Evolutionary conservation across 441 rosid genomes (phyloP).

Genomic region (Metrosideros polymorpha): DNA sequence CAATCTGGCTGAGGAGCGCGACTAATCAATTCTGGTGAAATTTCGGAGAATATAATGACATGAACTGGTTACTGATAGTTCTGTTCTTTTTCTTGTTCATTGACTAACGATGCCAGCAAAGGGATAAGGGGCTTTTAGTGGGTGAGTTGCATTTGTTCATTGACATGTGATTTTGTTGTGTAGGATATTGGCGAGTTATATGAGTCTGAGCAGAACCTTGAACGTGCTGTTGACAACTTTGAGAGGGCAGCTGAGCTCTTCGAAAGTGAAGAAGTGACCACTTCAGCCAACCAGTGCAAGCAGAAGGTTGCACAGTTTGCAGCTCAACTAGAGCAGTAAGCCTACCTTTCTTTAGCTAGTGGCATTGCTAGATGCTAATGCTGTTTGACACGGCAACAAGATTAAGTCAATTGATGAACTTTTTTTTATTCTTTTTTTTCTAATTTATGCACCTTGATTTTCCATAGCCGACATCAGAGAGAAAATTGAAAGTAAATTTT

Average conservation of each 20-base stretch:
- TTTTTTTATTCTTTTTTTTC: neutral
- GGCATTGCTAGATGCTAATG: neutral
- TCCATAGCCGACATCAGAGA: neutral
- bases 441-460: neutral
- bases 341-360: neutral
- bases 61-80: too few species aligned
- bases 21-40: neutral
- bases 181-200: conserved; percentile 97
- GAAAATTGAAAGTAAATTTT: neutral
- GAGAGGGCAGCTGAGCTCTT: conserved; percentile 93
- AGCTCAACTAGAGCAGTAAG: conserved; percentile 83
- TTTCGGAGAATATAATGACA: neutral
- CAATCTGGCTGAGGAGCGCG: neutral
- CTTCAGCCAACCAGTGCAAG: conserved; percentile 98
- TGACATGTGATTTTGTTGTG: neutral
- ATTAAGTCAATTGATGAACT: neutral
- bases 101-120: neutral
- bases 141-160: neutral
- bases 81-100: too few species aligned
- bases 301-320: conserved; percentile 95
- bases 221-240: conserved; percentile 63
- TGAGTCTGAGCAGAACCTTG: conserved; percentile 67
- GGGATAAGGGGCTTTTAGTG: neutral
- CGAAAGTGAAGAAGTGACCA: conserved; percentile 80
- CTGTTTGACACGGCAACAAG: neutral